Percentiles rank a stretch among this genome's conserved stretches.
phyloP scores from a whole-genome alignment of 2,329 filamentous ascomycete species.

The Scedosporium minutisporum region DNA sequence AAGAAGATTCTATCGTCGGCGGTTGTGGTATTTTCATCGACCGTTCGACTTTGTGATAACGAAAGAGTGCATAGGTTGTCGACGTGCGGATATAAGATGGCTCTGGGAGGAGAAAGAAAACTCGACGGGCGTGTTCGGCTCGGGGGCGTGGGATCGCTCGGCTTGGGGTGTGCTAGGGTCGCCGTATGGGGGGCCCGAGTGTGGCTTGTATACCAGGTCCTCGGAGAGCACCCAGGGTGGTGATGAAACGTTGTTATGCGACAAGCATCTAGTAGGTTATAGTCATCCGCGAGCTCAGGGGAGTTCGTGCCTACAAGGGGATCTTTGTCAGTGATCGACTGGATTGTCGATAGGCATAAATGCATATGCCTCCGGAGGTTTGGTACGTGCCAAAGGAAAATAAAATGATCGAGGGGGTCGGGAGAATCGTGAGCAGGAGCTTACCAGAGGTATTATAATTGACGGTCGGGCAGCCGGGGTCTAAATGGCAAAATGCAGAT shows the following conservation, averaged over 20 bases:
- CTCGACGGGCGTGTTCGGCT: slow-evolving; percentile 2
- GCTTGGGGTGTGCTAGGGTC: slow-evolving; percentile 2
- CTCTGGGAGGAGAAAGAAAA: background rate
- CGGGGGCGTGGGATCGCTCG: slow-evolving; percentile 2
- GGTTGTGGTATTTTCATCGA: background rate
- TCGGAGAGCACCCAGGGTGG: slow-evolving; percentile 8
- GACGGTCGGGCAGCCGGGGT: background rate
- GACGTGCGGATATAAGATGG: background rate
- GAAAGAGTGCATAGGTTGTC: background rate
- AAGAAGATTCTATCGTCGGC: too few species aligned
- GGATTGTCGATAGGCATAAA: background rate
- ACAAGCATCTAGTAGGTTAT: slow-evolving; percentile 4
- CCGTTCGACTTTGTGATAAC: background rate
- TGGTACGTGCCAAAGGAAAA: background rate
- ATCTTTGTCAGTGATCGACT: slow-evolving; percentile 2
- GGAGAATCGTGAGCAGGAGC: background rate
- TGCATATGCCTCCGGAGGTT: background rate
- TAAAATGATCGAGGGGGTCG: background rate
- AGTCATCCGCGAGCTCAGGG: background rate
- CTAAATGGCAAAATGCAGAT: background rate
- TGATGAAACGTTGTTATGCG: slow-evolving; percentile 20
- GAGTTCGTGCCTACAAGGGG: background rate
- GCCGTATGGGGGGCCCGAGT: slow-evolving; percentile 7
- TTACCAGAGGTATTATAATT: background rate
- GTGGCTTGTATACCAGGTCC: slow-evolving; percentile 7